Evolutionary conservation across 2,329 filamentous ascomycete species (phyloP).

Genomic region (Pseudonectria buxi): DNA sequence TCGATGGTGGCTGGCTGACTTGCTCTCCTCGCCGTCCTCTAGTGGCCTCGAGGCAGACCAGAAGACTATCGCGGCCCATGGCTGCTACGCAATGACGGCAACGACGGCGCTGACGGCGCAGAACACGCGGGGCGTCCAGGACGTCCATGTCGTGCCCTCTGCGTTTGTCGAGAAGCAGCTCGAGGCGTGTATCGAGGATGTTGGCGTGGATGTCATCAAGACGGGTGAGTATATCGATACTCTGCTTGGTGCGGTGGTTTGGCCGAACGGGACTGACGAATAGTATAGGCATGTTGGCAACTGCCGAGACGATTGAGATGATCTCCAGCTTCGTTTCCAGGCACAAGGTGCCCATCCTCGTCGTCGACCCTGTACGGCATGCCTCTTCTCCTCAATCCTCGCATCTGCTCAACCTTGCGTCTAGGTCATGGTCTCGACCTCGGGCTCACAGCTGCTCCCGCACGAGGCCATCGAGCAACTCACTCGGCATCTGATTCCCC

Average conservation of each 20-base stretch:
- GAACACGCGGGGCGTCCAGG: slow-evolving; percentile 79
- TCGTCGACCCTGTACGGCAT: slow-evolving; percentile 32
- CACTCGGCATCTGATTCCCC: slow-evolving; percentile 53
- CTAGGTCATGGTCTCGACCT: slow-evolving; percentile 87
- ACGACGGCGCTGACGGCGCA: slow-evolving; percentile 95
- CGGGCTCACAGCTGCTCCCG: slow-evolving; percentile 64
- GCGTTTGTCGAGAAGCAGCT: slow-evolving; percentile 80
- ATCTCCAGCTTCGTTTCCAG: slow-evolving; percentile 25
- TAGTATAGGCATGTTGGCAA: slow-evolving; percentile 32
- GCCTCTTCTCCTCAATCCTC: background rate
- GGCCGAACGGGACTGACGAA: too few species aligned
- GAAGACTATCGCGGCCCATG: slow-evolving; percentile 86
- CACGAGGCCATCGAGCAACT: slow-evolving; percentile 56
- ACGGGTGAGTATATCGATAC: slow-evolving; percentile 65
- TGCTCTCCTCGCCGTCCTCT: background rate
- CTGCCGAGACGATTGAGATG: slow-evolving; percentile 31
- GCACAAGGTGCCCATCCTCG: slow-evolving; percentile 24
- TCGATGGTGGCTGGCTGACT: too few species aligned
- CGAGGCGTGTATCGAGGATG: slow-evolving; percentile 73
- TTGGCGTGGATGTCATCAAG: slow-evolving; percentile 86
- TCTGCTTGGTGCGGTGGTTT: too few species aligned
- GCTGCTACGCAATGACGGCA: slow-evolving; percentile 92
- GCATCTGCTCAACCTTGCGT: slow-evolving; percentile 6
- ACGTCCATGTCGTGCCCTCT: slow-evolving; percentile 71
- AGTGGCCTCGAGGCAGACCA: slow-evolving; percentile 95